These are phyloP conservation scores for Acorus calamus DNA, from an alignment of 106 monocot genomes.

Conservation along the genomic window DNA sequence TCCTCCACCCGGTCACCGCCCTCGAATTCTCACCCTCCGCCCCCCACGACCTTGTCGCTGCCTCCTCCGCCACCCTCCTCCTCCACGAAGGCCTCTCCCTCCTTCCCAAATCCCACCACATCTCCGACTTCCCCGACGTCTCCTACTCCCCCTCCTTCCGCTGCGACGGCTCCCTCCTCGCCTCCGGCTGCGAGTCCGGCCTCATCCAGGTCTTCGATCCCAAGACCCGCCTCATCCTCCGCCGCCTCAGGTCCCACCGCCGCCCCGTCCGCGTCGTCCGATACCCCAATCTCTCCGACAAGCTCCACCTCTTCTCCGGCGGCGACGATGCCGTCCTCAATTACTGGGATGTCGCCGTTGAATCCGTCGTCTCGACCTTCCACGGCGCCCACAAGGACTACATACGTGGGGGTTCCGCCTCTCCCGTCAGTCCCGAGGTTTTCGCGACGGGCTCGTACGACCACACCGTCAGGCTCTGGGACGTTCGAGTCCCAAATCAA, in stretches of 20 bases:
- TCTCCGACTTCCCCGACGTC: constrained; percentile 55
- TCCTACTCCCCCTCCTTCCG: constrained; percentile 93
- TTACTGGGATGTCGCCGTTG: constrained; percentile 79
- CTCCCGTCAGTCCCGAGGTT: constrained; percentile 46
- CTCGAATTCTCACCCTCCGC: constrained; percentile 60
- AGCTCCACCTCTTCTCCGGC: constrained; percentile 76
- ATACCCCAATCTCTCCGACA: constrained; percentile 54
- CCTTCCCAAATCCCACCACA: constrained; percentile 34
- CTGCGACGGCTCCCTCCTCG: constrained; percentile 74
- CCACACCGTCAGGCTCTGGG: constrained; percentile 74
- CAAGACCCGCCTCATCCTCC: constrained; percentile 34
- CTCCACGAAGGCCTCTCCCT: constrained; percentile 37
- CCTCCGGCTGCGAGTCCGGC: constrained; percentile 51
- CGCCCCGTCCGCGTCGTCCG: constrained; percentile 64
- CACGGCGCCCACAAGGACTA: constrained; percentile 75
- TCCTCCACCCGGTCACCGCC: constrained; percentile 53
- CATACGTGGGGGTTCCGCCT: constrained; percentile 64
- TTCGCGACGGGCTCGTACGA: constrained; percentile 90
- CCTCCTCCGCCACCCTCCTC: constrained; percentile 43
- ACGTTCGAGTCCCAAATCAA: constrained; percentile 31
- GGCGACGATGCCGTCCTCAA: constrained; percentile 76
- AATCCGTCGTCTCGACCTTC: constrained; percentile 32
- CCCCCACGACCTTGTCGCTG: constrained; percentile 51
- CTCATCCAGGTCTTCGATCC: constrained; percentile 60
- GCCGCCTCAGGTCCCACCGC: constrained; percentile 56